These are phyloP conservation scores for Arthrobotrys pseudoclavata DNA, from an alignment of 2,329 filamentous ascomycete genomes.

Conservation along the genomic window DNA sequence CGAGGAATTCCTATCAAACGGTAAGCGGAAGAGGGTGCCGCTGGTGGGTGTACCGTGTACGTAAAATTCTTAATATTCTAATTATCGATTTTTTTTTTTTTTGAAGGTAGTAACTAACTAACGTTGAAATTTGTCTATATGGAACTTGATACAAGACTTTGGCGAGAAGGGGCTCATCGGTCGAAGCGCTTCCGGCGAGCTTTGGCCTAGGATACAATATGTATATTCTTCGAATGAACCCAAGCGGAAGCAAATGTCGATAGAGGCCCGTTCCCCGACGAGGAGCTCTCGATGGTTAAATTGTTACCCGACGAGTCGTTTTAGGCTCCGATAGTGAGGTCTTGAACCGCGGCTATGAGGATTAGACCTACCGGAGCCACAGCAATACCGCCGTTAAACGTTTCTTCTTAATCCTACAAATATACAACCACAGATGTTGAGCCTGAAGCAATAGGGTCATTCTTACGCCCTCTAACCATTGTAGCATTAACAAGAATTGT, in stretches of 20 bases:
- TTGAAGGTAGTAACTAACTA: no score
- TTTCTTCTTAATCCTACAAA: neutral
- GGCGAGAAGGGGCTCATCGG: neutral
- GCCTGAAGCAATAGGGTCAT: constrained; percentile 17
- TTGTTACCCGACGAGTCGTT: no score
- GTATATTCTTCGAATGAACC: neutral
- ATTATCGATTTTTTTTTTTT: no score
- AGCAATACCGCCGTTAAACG: neutral
- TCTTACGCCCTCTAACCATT: constrained; percentile 36
- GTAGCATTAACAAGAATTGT: constrained; percentile 46
- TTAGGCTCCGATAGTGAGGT: neutral
- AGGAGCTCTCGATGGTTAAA: no score
- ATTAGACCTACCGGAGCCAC: neutral
- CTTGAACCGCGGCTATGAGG: neutral
- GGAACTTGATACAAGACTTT: constrained; percentile 8
- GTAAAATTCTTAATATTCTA: no score
- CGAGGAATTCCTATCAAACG: neutral
- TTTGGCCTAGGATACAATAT: neutral
- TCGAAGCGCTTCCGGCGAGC: neutral
- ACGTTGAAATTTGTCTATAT: neutral
- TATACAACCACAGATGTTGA: neutral
- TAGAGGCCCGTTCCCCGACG: constrained; percentile 2
- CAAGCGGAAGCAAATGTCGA: neutral
- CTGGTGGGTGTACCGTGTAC: constrained; percentile 50
- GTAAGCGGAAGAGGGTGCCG: neutral